Evolutionary conservation across 2,329 filamentous ascomycete genomes (phyloP), one percentile per base, ranked within the genome.

Genomic region (Talaromyces verruculosus): DNA sequence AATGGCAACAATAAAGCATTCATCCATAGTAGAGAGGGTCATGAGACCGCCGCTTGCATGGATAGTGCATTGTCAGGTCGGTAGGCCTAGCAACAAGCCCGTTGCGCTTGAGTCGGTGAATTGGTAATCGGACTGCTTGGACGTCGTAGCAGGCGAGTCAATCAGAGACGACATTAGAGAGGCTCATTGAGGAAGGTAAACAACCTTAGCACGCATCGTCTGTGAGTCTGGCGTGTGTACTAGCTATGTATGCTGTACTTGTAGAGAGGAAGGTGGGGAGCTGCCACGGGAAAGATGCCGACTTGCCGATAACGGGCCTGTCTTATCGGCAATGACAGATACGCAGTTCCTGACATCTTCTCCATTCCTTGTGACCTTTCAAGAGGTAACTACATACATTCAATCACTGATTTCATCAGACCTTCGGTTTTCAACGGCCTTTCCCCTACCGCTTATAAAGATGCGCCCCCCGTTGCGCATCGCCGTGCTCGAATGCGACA

Each of bases 401-500:
- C n/a, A 22, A 19, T 22, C 43, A 2, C n/a, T 41, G 13, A 17
- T 17, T 41, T 7, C 11, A 13, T 3, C 37, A 39, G 13, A 41
- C 39, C 39, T 2, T 17, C 39, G 39, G 11, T 11, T 3, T 13
- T 47, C 19, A 13, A 19, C 41, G 41, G 10, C 7, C 17, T 11
- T 15, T 8, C 19, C n/a, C 10, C 13, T 33, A 17, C 15, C 8
- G 10, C 17, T n/a, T 41, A 59, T n/a, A 55, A 33, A 47, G 30
- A 80, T 80, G 77, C 72, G 68, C 51, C 66, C 72, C 17, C 86
- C 86, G 35, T 80, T 94, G 70, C 89, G 91, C 65, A 89, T 97
- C 78, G 93, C 93, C 57, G 85, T 98, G 71, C 88, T 98, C 71
- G 92, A 97, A 83, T 90, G 91, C 82, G 94, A 97, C 79, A 91